These are phyloP conservation scores for Sisymbrium irio DNA, from an alignment of 345 rosid species.

Conservation along the genomic window DNA sequence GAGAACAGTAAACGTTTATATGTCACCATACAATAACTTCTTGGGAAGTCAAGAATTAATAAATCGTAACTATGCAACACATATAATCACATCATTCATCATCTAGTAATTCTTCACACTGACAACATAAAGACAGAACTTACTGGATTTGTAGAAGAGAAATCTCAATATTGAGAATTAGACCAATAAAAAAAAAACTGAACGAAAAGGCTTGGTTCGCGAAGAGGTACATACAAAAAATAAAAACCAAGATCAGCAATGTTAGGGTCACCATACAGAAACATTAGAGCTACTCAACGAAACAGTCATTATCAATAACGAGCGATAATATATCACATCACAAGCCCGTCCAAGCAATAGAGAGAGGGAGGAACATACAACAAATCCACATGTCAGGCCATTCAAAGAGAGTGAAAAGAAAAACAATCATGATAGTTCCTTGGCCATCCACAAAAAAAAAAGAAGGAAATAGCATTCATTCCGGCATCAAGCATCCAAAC, in stretches of 20 bases:
- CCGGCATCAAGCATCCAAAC: slow-evolving; percentile 12
- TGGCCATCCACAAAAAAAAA: background rate
- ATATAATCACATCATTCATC: slow-evolving; percentile 14
- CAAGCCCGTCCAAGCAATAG: slow-evolving; percentile 15
- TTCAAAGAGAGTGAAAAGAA: slow-evolving; percentile 26
- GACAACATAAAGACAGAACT: slow-evolving; percentile 3
- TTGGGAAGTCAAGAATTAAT: background rate
- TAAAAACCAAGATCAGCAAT: background rate
- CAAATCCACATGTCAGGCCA: slow-evolving; percentile 14
- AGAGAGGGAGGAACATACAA: slow-evolving; percentile 18
- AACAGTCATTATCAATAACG: slow-evolving; percentile 11
- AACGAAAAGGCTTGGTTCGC: slow-evolving; percentile 6
- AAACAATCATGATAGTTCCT: slow-evolving; percentile 11
- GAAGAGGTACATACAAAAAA: background rate
- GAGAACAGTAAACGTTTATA: background rate
- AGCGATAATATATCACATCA: slow-evolving; percentile 12
- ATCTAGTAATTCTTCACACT: slow-evolving; percentile 6
- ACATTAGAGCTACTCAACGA: slow-evolving; percentile 16
- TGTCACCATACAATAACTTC: slow-evolving; percentile 9
- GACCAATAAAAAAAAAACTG: background rate
- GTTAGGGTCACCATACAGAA: slow-evolving; percentile 16
- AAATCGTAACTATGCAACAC: background rate
- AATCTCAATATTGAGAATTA: background rate
- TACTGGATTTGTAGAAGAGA: slow-evolving; percentile 9
- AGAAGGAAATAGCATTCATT: slow-evolving; percentile 5